Evolutionary conservation across 345 rosid genomes (phyloP), one percentile per base, ranked within the genome.

Genomic region (Limnanthes douglasii): DNA sequence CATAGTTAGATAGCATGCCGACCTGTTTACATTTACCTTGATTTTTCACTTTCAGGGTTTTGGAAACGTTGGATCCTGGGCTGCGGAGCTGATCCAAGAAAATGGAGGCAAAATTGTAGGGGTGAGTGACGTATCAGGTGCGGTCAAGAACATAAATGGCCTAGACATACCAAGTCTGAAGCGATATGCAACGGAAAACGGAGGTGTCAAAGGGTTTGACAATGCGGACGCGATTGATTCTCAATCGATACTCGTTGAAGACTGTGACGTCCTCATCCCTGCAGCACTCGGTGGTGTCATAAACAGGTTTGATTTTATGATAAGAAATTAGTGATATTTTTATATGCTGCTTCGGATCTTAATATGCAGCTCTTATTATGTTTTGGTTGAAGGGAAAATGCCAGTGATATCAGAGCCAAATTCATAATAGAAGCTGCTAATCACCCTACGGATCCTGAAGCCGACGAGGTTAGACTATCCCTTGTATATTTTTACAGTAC

Each of bases 61-160:
- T 42, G 98, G 98, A 15, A 90, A 90, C 61, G 96, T 90, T 6
- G 98, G 98, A 18, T 81, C 98, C n/a, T 90, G 94, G 98, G 96
- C 96, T 27, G 94, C 94, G 3, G 78, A 73, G 35, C 71, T 90
- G 34, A 84, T 90, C 41, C 52, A 59, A 32, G 80, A 77, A 20
- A 54, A 57, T 2, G 93, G 98, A 34, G 98, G 98, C 46, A 80
- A 65, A 66, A 48, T 90, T 46, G 85, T 84, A 31, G 98, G 83
- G 0, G 72, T 80, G 3, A 84, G 94, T 54, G 98, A 90, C 47
- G 64, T 80, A 5, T 48, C 67, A 0, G 96, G 98, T 46, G 98
- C 96, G 30, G 71, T 84, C 47, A 84, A 73, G 73, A 90, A 80
- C 71, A 57, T 65, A 61, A 64, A 80, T 1, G 98, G 98, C 10